Conservation (phyloP, 148 eudicot species). For the Simmondsia chinensis region DNA sequence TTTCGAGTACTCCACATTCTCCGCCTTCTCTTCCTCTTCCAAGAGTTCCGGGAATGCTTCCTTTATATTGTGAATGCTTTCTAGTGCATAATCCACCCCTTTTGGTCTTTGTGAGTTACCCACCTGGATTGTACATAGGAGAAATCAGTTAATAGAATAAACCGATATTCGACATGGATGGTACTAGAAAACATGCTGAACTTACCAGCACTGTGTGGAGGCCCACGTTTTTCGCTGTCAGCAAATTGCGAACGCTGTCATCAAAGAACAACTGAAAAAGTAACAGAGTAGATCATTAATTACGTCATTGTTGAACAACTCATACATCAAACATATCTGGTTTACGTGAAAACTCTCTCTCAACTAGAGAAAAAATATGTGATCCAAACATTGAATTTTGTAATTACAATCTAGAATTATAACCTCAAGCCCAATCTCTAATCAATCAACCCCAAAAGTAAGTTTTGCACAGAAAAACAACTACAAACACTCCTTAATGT, state of each 20-base stretch:
- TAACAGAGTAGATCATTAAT: background rate
- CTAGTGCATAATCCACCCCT: conserved; percentile 72
- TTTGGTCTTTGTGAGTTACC: conserved; percentile 49
- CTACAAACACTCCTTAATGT: no score
- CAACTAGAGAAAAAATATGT: background rate
- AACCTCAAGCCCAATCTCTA: no score
- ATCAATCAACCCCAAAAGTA: no score
- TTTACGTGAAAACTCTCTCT: no score
- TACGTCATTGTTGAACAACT: no score
- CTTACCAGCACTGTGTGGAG: conserved; percentile 78
- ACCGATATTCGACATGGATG: background rate
- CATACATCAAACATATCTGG: no score
- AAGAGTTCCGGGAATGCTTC: conserved; percentile 84
- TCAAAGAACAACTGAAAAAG: conserved; percentile 74
- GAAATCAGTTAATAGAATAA: no score
- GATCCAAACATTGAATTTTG: no score
- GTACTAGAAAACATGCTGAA: background rate
- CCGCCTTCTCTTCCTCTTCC: conserved; percentile 37
- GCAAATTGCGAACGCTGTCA: conserved; percentile 70
- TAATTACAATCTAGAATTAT: no score
- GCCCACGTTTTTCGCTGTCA: conserved; percentile 49
- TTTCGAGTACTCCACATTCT: conserved; percentile 28
- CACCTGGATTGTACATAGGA: conserved; percentile 28
- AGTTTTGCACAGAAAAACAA: no score
- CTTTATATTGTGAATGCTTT: conserved; percentile 83